phyloP scores from a whole-genome alignment of 495 filamentous ascomycete species.

The Trichoderma erinaceum region DNA sequence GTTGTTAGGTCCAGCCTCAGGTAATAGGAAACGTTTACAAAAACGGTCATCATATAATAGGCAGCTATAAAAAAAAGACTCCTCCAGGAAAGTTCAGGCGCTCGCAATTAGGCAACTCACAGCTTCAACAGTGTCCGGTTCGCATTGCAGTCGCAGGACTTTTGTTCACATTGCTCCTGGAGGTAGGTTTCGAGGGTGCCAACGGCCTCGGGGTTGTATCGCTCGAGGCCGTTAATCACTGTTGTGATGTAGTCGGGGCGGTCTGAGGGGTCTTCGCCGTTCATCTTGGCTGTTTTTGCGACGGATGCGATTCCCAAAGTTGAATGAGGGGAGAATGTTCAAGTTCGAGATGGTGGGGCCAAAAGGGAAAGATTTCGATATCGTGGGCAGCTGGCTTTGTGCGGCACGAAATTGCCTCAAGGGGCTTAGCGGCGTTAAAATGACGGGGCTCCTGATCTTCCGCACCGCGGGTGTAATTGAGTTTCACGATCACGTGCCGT shows the following conservation, averaged over 20 bases:
- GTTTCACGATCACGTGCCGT: conserved; percentile 26
- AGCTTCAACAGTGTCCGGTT: conserved; percentile 95
- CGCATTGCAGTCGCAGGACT: conserved; percentile 90
- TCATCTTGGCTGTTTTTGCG: conserved; percentile 37
- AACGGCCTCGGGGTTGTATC: conserved; percentile 98
- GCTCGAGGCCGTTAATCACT: conserved; percentile 91
- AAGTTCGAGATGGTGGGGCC: conserved; percentile 14
- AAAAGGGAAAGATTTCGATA: conserved; percentile 22
- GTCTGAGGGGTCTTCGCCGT: conserved; percentile 52
- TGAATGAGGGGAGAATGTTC: background rate
- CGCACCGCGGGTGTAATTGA: conserved; percentile 10
- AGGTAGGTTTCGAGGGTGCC: conserved; percentile 93
- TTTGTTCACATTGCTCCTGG: conserved; percentile 86
- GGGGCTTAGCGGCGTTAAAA: conserved; percentile 21
- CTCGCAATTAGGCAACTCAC: conserved; percentile 52
- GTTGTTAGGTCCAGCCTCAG: conserved; percentile 56
- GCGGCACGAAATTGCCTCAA: conserved; percentile 19
- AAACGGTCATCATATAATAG: conserved; percentile 58
- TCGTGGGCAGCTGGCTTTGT: conserved; percentile 24
- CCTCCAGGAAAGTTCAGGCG: conserved; percentile 15
- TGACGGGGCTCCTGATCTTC: conserved; percentile 13
- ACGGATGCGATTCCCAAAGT: conserved; percentile 14
- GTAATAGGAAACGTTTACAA: conserved; percentile 98
- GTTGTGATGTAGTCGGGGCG: conserved; percentile 83
- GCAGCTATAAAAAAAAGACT: conserved; percentile 12